Base-by-base conservation (phyloP, 768 basidiomycete species). In the Termitomyces sp. region DNA sequence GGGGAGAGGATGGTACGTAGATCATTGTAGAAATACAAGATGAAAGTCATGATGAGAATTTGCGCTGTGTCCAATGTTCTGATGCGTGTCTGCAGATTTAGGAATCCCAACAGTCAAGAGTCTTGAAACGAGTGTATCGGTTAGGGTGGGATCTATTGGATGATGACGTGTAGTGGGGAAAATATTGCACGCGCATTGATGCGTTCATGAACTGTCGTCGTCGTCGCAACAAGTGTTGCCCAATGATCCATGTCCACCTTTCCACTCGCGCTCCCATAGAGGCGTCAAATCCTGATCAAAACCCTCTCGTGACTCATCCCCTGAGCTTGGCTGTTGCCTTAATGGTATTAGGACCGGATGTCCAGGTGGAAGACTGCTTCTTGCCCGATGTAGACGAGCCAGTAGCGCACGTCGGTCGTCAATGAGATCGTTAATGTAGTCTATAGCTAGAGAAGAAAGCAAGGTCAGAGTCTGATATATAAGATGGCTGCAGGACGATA, bases 241-340 rank as follows among this genome's bases (percentile, higher is more conserved):
- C 38, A 76, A 73, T 57, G 76, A 79, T 53, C 81, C 80, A 57
- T 83, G 79, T 0, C 91, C 92, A 15, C 92, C 91, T 46, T 85
- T 86, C 93, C 93, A 94, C 63, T 87, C 85, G 46, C 89, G 82
- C 69, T 94, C 91, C 93, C 93, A 95, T 20, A 87, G 76, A 34
- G 85, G 84, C 12, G 57, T 60, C 17, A 43, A 38, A 14, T 66
- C 60, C 31, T 61, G 61, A 20, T 47, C 57, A 12, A 42, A 52
- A 8, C 37, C 64, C 3, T 57, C 63, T 20, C 45, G 43, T 34
- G 34, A 73, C 68, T 58, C 67, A 65, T 42, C 62, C 54, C 58
- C 71, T 40, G 60, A 59, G 57, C 63, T 58, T 43, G 65, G 25
- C 60, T 62, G 69, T 32, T 69, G 65, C 17, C 59, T 63, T 37